Base-by-base conservation (phyloP, 768 basidiomycete species). In the Leccinum obscurum region DNA sequence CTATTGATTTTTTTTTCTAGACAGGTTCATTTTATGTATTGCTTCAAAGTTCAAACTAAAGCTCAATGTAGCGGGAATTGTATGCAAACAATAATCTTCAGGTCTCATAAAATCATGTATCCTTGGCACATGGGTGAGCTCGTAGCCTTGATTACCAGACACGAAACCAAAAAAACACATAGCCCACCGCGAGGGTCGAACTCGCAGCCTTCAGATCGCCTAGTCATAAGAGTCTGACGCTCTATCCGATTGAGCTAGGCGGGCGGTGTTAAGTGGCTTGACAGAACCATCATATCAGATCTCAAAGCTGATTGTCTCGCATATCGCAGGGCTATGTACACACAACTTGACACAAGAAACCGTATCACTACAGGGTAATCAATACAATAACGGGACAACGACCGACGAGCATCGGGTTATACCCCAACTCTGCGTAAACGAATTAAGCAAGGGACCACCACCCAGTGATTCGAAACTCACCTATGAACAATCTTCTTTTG, bases 221-320 rank as follows among this genome's bases (percentile, higher is more conserved):
- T 74, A 76, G 66, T 72, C 57, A 30, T 84, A 84, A 83, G 81
- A 83, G 81, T 83, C 81, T 84, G 81, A 83, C 81, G 81, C 81
- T 84, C 82, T 83, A 84, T 83, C 81, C 81, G 81, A 83, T 83
- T 83, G 83, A 84, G 81, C 83, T 84, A 83, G 81, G 81, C 81
- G 80, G 83, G 81, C 81, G 8, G 24, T 37, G 35, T 9, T 7
- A n/a, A 8, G 3, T 14, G 0, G 1, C 9, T 5, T 2, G 17
- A 17, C 28, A 28, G 26, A 30, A n/a, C 9, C 50, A 30, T 34
- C 2, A 52, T 17, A n/a, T 26, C 26, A 28, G 26, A 50, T 28
- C 13, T 49, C 15, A 17, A 17, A 28, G 26, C 49, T 3, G 49
- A 50, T 10, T 48, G 13, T 48, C 46, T 22, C 5, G 17, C 5